Evolutionary conservation across 2,329 filamentous ascomycete genomes (phyloP).

Genomic region (Fusarium drepaniforme): DNA sequence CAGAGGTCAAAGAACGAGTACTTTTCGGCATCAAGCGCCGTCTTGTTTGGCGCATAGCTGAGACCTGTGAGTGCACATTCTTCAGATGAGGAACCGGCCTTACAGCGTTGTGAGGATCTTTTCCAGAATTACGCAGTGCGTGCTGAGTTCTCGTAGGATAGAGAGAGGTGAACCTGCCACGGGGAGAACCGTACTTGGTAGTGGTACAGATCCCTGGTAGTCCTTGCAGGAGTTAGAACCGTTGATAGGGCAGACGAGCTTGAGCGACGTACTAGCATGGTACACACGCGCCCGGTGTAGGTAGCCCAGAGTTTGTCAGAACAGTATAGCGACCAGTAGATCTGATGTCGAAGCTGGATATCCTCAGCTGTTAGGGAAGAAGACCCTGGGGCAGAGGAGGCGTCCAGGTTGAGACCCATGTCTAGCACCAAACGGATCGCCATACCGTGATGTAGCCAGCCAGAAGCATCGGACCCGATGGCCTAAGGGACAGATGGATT

Average conservation of each 20-base stretch:
- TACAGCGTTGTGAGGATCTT: constrained; percentile 15
- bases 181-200: neutral
- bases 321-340: constrained; percentile 14
- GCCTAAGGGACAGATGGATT: neutral
- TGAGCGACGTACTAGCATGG: constrained; percentile 10
- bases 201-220: neutral
- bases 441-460: neutral
- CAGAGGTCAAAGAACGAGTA: neutral
- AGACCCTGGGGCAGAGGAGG: neutral
- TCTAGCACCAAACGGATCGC: neutral
- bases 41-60: neutral
- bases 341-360: neutral
- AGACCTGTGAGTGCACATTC: neutral
- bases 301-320: constrained; percentile 16
- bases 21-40: neutral
- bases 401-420: neutral
- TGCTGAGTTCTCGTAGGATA: neutral
- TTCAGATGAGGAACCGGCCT: neutral
- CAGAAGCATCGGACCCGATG: neutral
- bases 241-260: neutral
- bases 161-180: neutral
- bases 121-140: constrained; percentile 11
- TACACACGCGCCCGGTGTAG: constrained; percentile 19
- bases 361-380: neutral
- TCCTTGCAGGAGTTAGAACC: neutral